Base-by-base conservation (phyloP, 176 grass and related monocot genomes). In the Luzula sylvatica region DNA sequence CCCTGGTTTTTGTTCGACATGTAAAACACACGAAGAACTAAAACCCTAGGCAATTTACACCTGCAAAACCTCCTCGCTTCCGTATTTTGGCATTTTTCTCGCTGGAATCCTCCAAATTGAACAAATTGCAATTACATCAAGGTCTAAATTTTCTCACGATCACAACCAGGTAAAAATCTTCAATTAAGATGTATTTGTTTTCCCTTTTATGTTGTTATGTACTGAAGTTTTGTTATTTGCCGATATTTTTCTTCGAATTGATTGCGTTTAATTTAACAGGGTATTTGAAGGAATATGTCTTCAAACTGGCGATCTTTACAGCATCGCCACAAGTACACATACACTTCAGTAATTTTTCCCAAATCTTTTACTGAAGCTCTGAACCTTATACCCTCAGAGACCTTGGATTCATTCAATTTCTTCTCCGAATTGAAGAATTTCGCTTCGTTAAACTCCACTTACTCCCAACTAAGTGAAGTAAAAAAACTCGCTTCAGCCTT, bases 271-370 rank as follows among this genome's bases (percentile, higher is more conserved):
- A 30, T 63, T 48, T 30, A 47, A 15, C 40, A 63, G 58, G 42
- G n/a, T 28, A 47, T 35, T n/a, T 2, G 4, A 21, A 43, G 68
- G 65, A 66, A 15, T 56, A 96, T 96, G 84, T 96, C 90, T 0
- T 21, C 80, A 0, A 89, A 96, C 58, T 96, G 90, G 90, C 84
- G 90, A 23, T 87, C 90, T 1, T 59, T 82, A 67, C 90, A 96
- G 59, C 84, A 89, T 27, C 70, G 85, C 30, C 90, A 96, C 52
- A 68, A 69, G 23, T 96, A 96, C 67, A 89, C 84, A 32, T 96
- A 96, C 71, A 79, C 71, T 43, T 96, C 81, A 7, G 78, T 96
- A 11, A 74, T 82, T 22, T 86, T 96, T 46, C 80, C 90, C 17
- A 89, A 67, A 42, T 57, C 73, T 58, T 96, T 81, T 46, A 48